Evolutionary conservation across 257 asterid species (phyloP).

Genomic region (Petunia secreta): DNA sequence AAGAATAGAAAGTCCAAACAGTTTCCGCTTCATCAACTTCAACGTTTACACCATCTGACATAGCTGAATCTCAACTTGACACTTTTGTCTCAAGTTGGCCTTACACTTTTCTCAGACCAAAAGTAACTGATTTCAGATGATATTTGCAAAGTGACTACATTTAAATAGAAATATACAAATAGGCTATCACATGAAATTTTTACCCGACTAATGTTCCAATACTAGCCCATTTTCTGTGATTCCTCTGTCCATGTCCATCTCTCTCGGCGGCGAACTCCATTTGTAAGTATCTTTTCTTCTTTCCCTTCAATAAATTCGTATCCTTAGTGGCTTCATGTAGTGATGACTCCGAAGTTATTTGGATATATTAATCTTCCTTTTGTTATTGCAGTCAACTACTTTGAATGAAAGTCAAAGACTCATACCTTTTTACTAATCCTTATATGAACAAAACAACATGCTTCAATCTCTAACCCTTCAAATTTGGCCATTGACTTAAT

Average conservation of each 20-base stretch:
- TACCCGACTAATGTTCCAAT: too few species aligned
- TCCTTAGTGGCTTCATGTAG: not conserved
- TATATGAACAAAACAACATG: not conserved
- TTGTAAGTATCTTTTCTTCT: slow-evolving; percentile 14
- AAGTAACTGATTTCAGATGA: too few species aligned
- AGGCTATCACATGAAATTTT: too few species aligned
- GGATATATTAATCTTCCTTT: too few species aligned
- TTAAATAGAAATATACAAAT: too few species aligned
- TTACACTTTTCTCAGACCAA: too few species aligned
- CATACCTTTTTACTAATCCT: not conserved
- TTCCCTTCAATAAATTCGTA: not conserved
- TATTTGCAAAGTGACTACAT: too few species aligned
- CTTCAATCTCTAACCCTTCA: not conserved
- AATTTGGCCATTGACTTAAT: not conserved
- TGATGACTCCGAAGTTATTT: not conserved
- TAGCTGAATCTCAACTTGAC: too few species aligned
- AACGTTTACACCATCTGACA: too few species aligned
- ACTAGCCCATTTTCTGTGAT: not conserved
- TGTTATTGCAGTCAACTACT: not conserved
- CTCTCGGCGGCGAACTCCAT: not conserved
- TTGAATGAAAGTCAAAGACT: not conserved
- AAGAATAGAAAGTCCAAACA: too few species aligned
- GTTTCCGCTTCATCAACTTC: too few species aligned
- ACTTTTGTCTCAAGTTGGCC: too few species aligned
- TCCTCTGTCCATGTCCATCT: not conserved